Evolutionary conservation across 1,284 basidiomycete genomes (phyloP), one percentile per base, ranked within the genome.

Genomic region (Stereum hirsutum): DNA sequence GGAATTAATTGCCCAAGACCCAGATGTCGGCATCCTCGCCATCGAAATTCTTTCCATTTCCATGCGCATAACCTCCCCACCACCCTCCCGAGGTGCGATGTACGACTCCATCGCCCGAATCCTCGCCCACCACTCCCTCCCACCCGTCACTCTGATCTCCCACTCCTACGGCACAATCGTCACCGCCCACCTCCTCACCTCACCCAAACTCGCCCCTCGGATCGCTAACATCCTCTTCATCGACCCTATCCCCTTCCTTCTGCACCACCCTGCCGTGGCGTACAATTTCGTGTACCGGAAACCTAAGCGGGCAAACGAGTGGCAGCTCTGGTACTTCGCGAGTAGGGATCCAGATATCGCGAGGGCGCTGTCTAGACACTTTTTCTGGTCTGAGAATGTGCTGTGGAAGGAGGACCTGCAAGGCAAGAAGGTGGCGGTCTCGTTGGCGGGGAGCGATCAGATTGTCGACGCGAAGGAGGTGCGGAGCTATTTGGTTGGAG

Each of bases 101-200:
- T 61, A 72, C 33, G 57, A 58, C 6, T 60, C 61, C 1, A 47
- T 72, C 41, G 35, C 39, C 2, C 35, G 46, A 7, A 69, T 78
- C 41, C 65, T 82, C 28, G 60, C 64, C 28, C 59, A 62, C 2
- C 66, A 75, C 48, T 44, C 48, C 14, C 54, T 75, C 42, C n/a
- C 45, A 1, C 59, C 60, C 30, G 57, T 76, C 43, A 69, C 75
- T 34, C 52, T 83, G 31, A 63, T 59, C 0, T 64, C 69, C 0
- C 80, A 83, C 56, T 82, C 78, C 0, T 83, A 76, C 52, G 77
- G 80, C n/a, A 82, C 79, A 1, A 69, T 70, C 47, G 42, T 79
- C 39, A 62, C 69, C 10, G 69, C 70, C 12, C 70, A 73, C 52
- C 67, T 76, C 46, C 52, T 73, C 30, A 66, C 61, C 39, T 58